Evolutionary conservation across 2,329 filamentous ascomycete species (phyloP).

Genomic region (Fusarium tupiense): DNA sequence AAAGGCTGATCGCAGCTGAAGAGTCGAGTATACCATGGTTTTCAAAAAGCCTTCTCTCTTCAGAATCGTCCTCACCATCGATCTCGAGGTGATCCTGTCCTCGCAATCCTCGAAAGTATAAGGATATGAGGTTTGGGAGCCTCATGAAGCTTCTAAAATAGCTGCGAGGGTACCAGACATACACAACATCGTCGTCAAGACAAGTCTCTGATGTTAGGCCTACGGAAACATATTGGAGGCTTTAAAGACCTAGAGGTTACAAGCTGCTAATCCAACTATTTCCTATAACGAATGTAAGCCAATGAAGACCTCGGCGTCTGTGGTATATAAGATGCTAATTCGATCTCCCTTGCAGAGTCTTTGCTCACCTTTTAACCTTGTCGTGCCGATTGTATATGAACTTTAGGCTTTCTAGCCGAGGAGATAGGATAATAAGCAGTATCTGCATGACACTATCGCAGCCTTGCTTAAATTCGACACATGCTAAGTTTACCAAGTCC

Average conservation of each 20-base stretch:
- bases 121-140: background rate
- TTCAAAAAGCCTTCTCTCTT: no score
- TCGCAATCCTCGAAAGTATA: background rate
- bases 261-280: background rate
- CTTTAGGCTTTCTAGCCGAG: background rate
- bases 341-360: accelerated
- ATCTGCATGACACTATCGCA: background rate
- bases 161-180: background rate
- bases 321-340: background rate
- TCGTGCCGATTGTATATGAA: background rate
- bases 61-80: background rate
- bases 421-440: background rate
- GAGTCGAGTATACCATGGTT: background rate
- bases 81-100: background rate
- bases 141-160: background rate
- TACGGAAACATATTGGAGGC: background rate
- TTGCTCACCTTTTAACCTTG: background rate
- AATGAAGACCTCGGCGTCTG: background rate
- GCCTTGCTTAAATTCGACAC: background rate
- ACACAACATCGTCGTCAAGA: background rate
- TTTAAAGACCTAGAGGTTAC: background rate
- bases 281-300: background rate
- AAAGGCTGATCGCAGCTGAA: background rate
- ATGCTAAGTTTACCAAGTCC: background rate
- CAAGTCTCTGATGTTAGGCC: background rate